Evolutionary conservation across 2,329 filamentous ascomycete species (phyloP).

Genomic region (Neonectria faginata): DNA sequence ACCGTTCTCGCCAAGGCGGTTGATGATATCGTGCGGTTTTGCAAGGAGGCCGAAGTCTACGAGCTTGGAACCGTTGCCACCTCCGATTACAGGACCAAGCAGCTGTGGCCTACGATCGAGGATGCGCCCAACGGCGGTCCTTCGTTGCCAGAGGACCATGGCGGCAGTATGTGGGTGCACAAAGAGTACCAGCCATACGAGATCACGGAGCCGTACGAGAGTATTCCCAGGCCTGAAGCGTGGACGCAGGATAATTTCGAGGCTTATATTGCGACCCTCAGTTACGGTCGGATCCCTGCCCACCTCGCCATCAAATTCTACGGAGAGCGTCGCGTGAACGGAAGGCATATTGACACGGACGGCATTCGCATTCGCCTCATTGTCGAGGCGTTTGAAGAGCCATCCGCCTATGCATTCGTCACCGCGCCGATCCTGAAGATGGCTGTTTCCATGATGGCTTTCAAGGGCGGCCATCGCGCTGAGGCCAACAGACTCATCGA

Average conservation of each 20-base stretch:
- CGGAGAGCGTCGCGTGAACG: constrained; percentile 42
- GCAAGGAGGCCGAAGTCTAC: constrained; percentile 50
- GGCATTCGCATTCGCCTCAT: constrained; percentile 55
- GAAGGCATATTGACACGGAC: constrained; percentile 51
- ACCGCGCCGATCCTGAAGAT: constrained; percentile 57
- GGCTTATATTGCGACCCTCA: constrained; percentile 57
- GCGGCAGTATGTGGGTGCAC: constrained; percentile 51
- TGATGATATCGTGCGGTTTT: constrained; percentile 49
- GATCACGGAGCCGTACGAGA: constrained; percentile 51
- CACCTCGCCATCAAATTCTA: constrained; percentile 53
- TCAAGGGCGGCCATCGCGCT: constrained; percentile 51
- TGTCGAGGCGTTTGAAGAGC: constrained; percentile 53
- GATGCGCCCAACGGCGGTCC: constrained; percentile 42
- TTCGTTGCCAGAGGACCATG: constrained; percentile 37
- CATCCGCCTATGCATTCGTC: constrained; percentile 48
- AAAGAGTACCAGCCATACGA: constrained; percentile 48
- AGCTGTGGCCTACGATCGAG: constrained; percentile 52
- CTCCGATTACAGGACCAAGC: constrained; percentile 51
- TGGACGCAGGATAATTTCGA: constrained; percentile 59
- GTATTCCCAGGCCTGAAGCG: constrained; percentile 52
- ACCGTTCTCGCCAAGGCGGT: constrained; percentile 49
- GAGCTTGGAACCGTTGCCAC: constrained; percentile 52
- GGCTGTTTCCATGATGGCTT: constrained; percentile 57
- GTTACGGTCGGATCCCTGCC: constrained; percentile 51
- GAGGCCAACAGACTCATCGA: constrained; percentile 52